phyloP scores from a whole-genome alignment of 1,284 basidiomycete species.

The Takashimella tepidaria region DNA sequence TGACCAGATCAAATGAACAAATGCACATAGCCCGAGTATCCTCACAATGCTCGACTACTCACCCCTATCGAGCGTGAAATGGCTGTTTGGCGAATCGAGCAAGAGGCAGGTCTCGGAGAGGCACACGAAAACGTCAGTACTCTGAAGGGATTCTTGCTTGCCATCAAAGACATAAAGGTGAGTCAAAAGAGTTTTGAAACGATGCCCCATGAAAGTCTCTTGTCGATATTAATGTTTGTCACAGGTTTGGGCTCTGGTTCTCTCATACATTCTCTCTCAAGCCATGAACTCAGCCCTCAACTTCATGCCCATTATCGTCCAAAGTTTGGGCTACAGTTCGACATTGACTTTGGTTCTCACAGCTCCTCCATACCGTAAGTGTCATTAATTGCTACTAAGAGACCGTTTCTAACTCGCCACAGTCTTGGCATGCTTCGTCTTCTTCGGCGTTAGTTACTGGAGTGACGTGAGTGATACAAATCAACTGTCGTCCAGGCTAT shows the following conservation, averaged over 20 bases:
- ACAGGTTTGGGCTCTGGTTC: too few species aligned
- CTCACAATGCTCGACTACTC: slow-evolving; percentile 27
- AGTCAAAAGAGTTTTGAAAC: slow-evolving; percentile 6
- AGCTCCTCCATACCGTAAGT: slow-evolving; percentile 8
- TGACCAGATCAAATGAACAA: too few species aligned
- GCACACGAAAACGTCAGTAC: slow-evolving; percentile 13
- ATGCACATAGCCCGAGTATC: slow-evolving; percentile 28
- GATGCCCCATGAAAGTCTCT: too few species aligned
- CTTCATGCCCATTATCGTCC: slow-evolving; percentile 11
- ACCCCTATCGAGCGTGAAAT: slow-evolving; percentile 23
- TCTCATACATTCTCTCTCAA: not conserved
- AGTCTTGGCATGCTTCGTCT: not conserved
- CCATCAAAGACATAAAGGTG: slow-evolving; percentile 18
- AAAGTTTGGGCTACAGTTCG: slow-evolving; percentile 26
- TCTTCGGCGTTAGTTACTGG: not conserved
- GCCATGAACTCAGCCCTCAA: not conserved
- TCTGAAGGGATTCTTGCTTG: slow-evolving; percentile 15
- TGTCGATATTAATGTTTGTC: too few species aligned
- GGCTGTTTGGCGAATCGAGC: slow-evolving; percentile 24
- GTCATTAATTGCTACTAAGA: not conserved
- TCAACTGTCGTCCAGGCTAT: slow-evolving; percentile 9
- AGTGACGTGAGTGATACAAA: not conserved
- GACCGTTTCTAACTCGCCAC: not conserved
- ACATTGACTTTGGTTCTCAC: slow-evolving; percentile 4
- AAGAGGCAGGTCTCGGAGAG: slow-evolving; percentile 20